Base-by-base conservation (phyloP, 2,329 filamentous ascomycete genomes). In the Intubia oerlemansii region DNA sequence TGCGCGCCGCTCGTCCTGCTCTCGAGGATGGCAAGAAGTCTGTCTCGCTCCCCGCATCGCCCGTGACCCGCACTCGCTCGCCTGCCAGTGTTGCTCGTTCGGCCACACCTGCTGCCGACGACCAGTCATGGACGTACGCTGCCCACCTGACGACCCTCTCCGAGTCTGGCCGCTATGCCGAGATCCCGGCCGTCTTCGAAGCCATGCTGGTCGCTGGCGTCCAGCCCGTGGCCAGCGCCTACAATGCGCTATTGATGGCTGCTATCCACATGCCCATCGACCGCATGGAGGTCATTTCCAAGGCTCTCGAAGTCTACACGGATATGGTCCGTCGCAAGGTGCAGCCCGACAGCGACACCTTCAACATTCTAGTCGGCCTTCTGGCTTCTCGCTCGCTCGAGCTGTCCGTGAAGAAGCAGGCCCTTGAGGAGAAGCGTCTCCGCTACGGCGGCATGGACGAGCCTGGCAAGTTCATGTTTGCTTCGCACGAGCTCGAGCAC, bases 301-400 rank as follows among this genome's bases (percentile, higher is more conserved):
- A 91, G 55, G 82, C 81, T 5, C 62, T 95, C 29, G 84, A 92
- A 53, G 78, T 98, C 29, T 98, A 95, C 49, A 76, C 82, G 11
- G 84, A 95, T 47, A 95, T 98, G 88, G 69, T 92, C 40, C 71
- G 75, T 38, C 76, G 84, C 38, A 75, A 74, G 40, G 73, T 95
- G 15, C 55, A 65, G 13, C 84, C 85, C 7, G 75, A 93, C 46
- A 70, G 72, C 30, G 67, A 77, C 32, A 95, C 85, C 0, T 95
- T 91, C 52, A 71, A 81, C 44, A 82, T 82, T 19, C 59, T 98
- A 12, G 77, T 98, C 31, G 70, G 76, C 33, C 58, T 93, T 22
- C 60, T 98, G 29, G 76, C 84, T 12, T 66, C 70, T 10, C 72
- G 82, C 38, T 82, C 81, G 22, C 59, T 90, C 26, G 77, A 91